Evolutionary conservation across 2,329 filamentous ascomycete genomes (phyloP).

Genomic region (Blastomyces parvus): DNA sequence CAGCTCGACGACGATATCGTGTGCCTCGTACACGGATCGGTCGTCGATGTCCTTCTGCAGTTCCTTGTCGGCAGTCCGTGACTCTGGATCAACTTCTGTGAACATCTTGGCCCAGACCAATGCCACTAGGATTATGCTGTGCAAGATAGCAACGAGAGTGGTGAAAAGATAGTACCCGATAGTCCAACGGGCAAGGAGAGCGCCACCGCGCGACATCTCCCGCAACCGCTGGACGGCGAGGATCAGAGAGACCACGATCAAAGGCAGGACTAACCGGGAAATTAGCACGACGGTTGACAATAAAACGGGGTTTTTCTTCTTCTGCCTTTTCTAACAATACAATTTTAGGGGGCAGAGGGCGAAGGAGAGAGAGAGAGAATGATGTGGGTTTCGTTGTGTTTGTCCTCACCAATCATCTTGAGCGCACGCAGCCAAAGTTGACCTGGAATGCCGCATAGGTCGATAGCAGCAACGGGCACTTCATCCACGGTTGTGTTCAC

Average conservation of each 20-base stretch:
- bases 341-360: no score
- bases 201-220: conserved; percentile 38
- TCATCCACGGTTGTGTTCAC: conserved; percentile 37
- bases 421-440: conserved; percentile 43
- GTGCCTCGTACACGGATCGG: conserved; percentile 27
- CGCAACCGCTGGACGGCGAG: conserved; percentile 43
- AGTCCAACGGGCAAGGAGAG: conserved; percentile 41
- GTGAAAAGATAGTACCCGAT: conserved; percentile 44
- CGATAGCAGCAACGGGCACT: conserved; percentile 36
- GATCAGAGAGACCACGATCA: conserved; percentile 46
- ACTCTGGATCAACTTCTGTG: conserved; percentile 14
- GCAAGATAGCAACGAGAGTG: conserved; percentile 42
- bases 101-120: conserved; percentile 44
- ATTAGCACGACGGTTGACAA: neutral
- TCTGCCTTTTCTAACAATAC: neutral
- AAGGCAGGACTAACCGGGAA: conserved; percentile 38
- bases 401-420: conserved; percentile 37
- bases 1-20: conserved; percentile 41
- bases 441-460: conserved; percentile 42
- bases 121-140: conserved; percentile 40
- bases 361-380: no score
- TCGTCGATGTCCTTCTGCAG: conserved; percentile 27
- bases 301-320: neutral
- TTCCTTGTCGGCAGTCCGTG: neutral
- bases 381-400: no score